Conservation (phyloP, 176 grass and related monocot genomes). For the Cenchrus fungigraminus region DNA sequence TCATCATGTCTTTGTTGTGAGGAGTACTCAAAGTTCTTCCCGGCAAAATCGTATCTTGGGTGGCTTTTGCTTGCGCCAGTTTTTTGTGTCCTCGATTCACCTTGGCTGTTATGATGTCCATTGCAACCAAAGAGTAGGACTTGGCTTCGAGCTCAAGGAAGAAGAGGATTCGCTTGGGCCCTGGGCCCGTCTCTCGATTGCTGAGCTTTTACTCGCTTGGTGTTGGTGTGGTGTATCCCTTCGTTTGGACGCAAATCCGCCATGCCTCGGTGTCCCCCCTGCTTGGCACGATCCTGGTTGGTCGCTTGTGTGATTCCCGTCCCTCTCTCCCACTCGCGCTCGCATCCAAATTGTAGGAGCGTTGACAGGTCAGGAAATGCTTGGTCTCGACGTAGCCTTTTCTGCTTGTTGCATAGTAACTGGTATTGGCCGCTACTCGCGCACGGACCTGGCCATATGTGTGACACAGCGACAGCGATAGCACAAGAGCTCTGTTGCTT, state of each 20-base stretch:
- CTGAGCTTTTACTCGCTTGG: background rate
- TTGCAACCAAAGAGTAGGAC: slow-evolving; percentile 21
- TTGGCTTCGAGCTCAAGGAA: slow-evolving; percentile 33
- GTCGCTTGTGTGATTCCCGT: slow-evolving; percentile 21
- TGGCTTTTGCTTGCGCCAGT: slow-evolving; percentile 23
- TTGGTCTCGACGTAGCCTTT: slow-evolving; percentile 36
- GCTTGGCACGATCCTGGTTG: slow-evolving; percentile 38
- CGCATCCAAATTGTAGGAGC: slow-evolving; percentile 29
- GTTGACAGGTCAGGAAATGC: slow-evolving; percentile 35
- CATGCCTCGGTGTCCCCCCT: background rate
- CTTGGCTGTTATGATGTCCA: background rate
- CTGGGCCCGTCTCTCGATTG: background rate
- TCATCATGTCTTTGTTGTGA: background rate
- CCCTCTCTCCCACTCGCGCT: background rate
- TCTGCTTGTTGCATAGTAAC: background rate
- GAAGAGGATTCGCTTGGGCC: background rate
- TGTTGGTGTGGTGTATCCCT: slow-evolving; percentile 17
- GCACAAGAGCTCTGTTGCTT: background rate
- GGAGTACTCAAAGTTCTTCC: slow-evolving; percentile 10
- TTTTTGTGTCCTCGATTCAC: background rate
- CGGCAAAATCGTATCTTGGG: slow-evolving; percentile 23
- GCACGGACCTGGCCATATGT: background rate
- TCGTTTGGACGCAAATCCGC: slow-evolving; percentile 30
- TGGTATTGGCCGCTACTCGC: background rate
- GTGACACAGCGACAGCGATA: background rate